Evolutionary conservation across 257 asterid species (phyloP), one percentile per base, ranked within the genome.

Genomic region (Ophiorrhiza pumila): DNA sequence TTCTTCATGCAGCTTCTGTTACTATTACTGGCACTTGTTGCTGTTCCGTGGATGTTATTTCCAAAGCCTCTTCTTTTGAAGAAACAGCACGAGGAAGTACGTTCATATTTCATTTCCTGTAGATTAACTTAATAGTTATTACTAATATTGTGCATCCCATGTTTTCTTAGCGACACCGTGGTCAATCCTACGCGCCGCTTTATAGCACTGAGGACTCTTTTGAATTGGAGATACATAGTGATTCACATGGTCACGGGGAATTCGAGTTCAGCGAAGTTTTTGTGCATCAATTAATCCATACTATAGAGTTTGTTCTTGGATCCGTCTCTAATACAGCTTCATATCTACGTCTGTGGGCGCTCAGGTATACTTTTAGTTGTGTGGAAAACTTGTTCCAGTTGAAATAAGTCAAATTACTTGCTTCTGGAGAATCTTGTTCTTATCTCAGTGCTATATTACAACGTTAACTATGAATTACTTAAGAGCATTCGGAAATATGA

Each of bases 311-410:
- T 81, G 91, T 84, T 43, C 89, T 88, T 39, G 94, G 88, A 67
- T 84, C 94, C 2, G 88, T 88, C 67, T 88, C 94, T 25, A 88
- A 86, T 79, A 88, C 94, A 41, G 94, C 91, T 65, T 88, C 93
- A 56, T 88, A 88, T 71, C 89, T 88, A 50, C 91, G 91, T 34
- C 72, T 88, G 60, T 88, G 93, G 93, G 93, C 93, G 68, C 89
- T 85, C 85, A 88, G 93, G 93, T 76, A 71, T 34, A 61, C 67
- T 39, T 41, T 61, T 71, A 32, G 35, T n/a, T 42, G 68, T 45
- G 39, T 35, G 23, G 45, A 37, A 68, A 47, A 20, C 29, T 32
- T 5, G 0, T 31, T 49, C 23, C 43, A 17, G 10, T 32, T 32
- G 9, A 68, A 68, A 47, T 49, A 68, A 12, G 49, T 18, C 18